phyloP scores from a whole-genome alignment of 73 alveolate species.

The Paramecium sexaurelia region DNA sequence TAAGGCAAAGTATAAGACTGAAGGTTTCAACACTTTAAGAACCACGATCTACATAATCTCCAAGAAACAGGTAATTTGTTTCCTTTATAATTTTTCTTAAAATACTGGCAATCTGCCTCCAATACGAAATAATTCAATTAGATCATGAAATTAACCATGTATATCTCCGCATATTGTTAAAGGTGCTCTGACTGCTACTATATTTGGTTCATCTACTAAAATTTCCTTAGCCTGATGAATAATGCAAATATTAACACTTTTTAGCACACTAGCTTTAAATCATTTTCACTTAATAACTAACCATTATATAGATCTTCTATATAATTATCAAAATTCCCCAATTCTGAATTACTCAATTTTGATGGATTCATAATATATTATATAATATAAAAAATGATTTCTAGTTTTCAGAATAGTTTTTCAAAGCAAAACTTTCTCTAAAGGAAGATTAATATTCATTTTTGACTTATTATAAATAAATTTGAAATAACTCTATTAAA shows the following conservation, averaged over 20 bases:
- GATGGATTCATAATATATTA: conserved; percentile 18
- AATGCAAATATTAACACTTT: conserved; percentile 48
- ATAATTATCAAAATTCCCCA: conserved; percentile 66
- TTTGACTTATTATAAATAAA: too few relatives aligned
- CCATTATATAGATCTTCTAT: conserved; percentile 70
- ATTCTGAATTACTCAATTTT: conserved; percentile 42
- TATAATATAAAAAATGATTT: background rate
- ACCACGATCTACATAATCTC: conserved; percentile 98
- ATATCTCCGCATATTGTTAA: conserved; percentile 97
- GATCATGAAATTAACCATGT: conserved; percentile 97
- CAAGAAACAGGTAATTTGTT: conserved; percentile 93
- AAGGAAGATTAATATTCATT: background rate
- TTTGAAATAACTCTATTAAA: too few relatives aligned
- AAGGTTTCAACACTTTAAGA: conserved; percentile 86
- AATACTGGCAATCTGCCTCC: conserved; percentile 86
- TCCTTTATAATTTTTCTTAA: conserved; percentile 63
- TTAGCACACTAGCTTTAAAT: conserved; percentile 90
- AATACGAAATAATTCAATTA: conserved; percentile 83
- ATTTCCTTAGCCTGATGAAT: conserved; percentile 86
- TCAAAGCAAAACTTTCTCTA: background rate
- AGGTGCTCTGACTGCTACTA: conserved; percentile 77
- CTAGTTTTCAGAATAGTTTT: background rate
- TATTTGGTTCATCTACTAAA: conserved; percentile 78
- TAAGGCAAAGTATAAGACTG: conserved; percentile 78
- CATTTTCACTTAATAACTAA: conserved; percentile 84